Conservation (phyloP, 2,329 filamentous ascomycete genomes). For the Colletotrichum neosansevieriae region DNA sequence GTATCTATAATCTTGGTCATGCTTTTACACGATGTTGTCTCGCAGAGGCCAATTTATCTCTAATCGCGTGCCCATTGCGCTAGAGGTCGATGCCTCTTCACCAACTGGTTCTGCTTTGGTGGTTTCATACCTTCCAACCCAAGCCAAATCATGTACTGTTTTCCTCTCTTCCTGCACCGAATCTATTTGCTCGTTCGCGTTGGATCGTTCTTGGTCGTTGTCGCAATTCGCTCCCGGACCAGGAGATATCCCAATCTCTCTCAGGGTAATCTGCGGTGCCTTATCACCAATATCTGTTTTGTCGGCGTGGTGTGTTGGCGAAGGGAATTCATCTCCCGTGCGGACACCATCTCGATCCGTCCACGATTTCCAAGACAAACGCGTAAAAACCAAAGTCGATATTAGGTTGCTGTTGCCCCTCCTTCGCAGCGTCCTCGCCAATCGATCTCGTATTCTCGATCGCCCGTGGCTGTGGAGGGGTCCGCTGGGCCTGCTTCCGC, state of each 20-base stretch:
- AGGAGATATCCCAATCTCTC: background rate
- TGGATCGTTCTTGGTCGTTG: background rate
- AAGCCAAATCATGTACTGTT: too few species aligned
- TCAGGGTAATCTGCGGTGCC: background rate
- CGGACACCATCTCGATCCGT: background rate
- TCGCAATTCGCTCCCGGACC: too few species aligned
- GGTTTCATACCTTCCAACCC: too few species aligned
- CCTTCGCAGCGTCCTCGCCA: background rate
- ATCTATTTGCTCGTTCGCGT: too few species aligned
- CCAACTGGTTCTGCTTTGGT: too few species aligned
- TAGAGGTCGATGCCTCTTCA: too few species aligned
- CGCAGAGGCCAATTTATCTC: too few species aligned
- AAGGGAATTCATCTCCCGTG: background rate
- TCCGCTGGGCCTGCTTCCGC: background rate
- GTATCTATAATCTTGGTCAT: too few species aligned
- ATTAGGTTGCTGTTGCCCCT: background rate
- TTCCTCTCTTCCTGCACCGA: too few species aligned
- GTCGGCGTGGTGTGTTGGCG: too few species aligned
- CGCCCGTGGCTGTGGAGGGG: background rate
- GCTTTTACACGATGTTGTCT: too few species aligned
- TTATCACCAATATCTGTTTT: background rate
- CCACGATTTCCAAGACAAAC: constrained; percentile 3
- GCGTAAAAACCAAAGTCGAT: constrained; percentile 1
- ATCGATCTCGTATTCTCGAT: background rate
- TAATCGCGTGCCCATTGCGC: too few species aligned